Evolutionary conservation across 768 basidiomycete genomes (phyloP), one percentile per base, ranked within the genome.

Genomic region (Leccinum uliginosum): DNA sequence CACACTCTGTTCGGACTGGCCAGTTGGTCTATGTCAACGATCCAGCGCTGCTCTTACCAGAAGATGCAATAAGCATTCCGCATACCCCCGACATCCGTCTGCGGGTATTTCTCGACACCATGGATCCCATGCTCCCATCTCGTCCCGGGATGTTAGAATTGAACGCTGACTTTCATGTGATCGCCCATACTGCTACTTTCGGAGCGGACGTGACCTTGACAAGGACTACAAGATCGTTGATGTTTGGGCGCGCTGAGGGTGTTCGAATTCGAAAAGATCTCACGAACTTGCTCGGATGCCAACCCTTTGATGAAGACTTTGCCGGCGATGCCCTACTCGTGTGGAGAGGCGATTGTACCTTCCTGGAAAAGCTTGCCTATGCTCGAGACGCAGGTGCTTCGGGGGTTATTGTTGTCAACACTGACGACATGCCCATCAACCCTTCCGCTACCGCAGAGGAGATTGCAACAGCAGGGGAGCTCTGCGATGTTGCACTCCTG

Each of bases 11-110:
- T 43, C 80, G 85, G 48, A 82, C 85, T 0, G 93, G 93, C 0
- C 91, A 96, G 63, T 68, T 79, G 27, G 91, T 97, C 44, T 88
- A 91, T 65, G 76, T 96, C 66, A 86, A 89, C 62, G 93, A 95
- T 65, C 68, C 79, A 0, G 55, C 76, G 70, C 60, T 83, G 61
- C 24, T 75, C 76, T 50, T 77, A 73, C 58, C 63, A 3, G 61
- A 71, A 32, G 64, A 70, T 15, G 67, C 69, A 32, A 59, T 57
- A 45, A 60, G 53, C 43, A 23, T 27, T 1, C 56, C 57, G 10
- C 64, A 50, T 23, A 46, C 54, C 8, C 68, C 78, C 3, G 81
- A 85, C 43, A 71, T 87, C 34, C 78, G 78, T 52, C 71, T 91
- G 51, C 83, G 82, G 51, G 79, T 88, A 66, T 84, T 80, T 67